These are phyloP conservation scores for Phlyctochytrium planicorne DNA, from an alignment of 192 early-diverging fungal species.

Conservation along the genomic window DNA sequence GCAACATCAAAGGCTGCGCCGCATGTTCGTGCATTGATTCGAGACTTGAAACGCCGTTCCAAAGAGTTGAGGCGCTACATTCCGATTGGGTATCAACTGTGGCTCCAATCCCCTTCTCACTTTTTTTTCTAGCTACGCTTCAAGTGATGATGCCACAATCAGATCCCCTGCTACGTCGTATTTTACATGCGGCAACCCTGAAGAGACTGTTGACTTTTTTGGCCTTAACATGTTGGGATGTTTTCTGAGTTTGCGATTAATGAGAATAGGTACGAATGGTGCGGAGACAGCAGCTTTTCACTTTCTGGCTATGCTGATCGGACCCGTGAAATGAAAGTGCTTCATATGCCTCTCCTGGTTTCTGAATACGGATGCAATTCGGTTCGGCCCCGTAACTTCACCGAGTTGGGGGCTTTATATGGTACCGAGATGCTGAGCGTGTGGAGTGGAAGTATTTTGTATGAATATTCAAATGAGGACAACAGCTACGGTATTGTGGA, in stretches of 20 bases:
- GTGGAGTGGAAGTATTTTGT: neutral
- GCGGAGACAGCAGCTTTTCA: neutral
- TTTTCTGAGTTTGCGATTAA: too few relatives aligned
- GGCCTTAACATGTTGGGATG: constrained; percentile 1
- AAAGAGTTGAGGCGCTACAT: neutral
- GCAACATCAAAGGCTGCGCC: neutral
- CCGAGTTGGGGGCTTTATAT: neutral
- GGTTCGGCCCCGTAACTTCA: neutral
- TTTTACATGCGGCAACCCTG: neutral
- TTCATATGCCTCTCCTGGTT: neutral
- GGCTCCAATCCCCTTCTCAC: neutral
- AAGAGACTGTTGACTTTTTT: neutral
- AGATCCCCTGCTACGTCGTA: neutral
- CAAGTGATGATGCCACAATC: neutral
- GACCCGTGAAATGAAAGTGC: neutral
- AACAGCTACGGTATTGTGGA: neutral
- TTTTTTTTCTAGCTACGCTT: neutral
- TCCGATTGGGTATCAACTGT: neutral
- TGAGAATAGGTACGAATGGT: neutral
- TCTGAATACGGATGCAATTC: neutral
- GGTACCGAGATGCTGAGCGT: neutral
- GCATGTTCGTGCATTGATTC: neutral
- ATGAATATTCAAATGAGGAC: neutral
- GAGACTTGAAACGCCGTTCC: neutral
- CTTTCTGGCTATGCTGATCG: neutral